Percentiles rank a stretch among this genome's conserved stretches.
These are phyloP conservation scores for Combretum micranthum DNA, from an alignment of 345 rosid genomes.

Conservation along the genomic window DNA sequence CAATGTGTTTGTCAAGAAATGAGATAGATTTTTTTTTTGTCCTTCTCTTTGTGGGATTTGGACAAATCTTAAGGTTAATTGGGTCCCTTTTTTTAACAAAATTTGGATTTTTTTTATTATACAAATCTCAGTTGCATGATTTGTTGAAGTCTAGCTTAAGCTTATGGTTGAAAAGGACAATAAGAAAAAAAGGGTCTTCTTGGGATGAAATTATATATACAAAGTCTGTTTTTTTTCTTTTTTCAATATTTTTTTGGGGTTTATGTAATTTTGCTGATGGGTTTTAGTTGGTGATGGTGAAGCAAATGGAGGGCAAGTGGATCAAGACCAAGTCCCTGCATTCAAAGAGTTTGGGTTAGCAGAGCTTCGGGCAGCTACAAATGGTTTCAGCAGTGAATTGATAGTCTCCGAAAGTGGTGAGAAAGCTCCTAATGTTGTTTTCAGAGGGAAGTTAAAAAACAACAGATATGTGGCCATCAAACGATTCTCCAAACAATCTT, in stretches of 20 bases:
- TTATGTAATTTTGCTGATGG: not conserved
- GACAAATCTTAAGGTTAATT: no score
- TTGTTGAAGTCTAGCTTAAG: not conserved
- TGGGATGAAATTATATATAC: not conserved
- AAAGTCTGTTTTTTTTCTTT: not conserved
- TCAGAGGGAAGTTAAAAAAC: slow-evolving; percentile 68
- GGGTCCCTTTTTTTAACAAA: no score
- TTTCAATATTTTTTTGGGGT: not conserved
- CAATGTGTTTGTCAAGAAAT: no score
- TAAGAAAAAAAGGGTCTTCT: no score
- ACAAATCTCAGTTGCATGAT: not conserved
- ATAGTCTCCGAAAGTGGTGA: slow-evolving; percentile 96
- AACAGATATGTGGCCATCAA: slow-evolving; percentile 70
- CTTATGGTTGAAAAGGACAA: no score
- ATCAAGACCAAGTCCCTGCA: slow-evolving; percentile 37
- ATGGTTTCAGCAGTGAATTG: slow-evolving; percentile 62
- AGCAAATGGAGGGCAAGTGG: slow-evolving; percentile 33
- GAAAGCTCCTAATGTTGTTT: slow-evolving; percentile 91
- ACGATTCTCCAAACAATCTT: slow-evolving; percentile 81
- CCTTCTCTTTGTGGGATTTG: no score
- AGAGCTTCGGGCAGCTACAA: slow-evolving; percentile 76
- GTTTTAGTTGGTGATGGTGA: slow-evolving; percentile 17
- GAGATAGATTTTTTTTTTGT: no score
- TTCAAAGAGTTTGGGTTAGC: slow-evolving; percentile 66
- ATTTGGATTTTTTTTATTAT: not conserved